Evolutionary conservation across 2,329 filamentous ascomycete genomes (phyloP), one percentile per base, ranked within the genome.

Genomic region (Nemania abortiva): DNA sequence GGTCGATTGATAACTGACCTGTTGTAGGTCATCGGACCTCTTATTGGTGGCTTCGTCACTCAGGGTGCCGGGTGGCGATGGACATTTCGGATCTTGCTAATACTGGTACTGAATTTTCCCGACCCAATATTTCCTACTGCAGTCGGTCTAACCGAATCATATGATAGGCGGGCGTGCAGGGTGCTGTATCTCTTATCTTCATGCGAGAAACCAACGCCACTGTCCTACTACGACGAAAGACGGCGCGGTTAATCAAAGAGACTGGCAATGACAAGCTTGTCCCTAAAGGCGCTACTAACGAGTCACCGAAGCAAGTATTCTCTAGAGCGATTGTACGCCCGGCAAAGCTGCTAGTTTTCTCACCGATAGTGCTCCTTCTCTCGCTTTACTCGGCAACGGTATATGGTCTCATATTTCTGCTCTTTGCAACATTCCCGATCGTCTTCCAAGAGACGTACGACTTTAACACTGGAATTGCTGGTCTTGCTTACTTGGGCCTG

Each of bases 51-150:
- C 5, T 81, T 79, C 54, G 71, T 79, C 0, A 74, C 74, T 10
- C 62, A 78, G 65, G 65, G 66, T 22, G 71, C 78, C 18, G 81
- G 84, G 6, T 88, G 86, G 86, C 81, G 85, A 27, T 88, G 86
- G 86, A 78, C 75, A 1, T 81, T 81, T 63, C 79, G 80, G 75
- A 70, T 82, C 24, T 72, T 81, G 24, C 68, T 75, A 3, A 81
- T 82, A 50, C 55, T 78, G n/a, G 80, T 81, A 75, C 73, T 39
- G 75, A 75, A 18, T 18, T 3, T 34, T 6, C 47, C n/a, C 5
- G 13, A 7, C 10, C n/a, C 3, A 0, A 27, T 34, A 1, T n/a
- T 18, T 31, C 24, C 7, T 6, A 22, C 4, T 20, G 2, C 15
- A 15, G n/a, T 37, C 6, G 0, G 15, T 50, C 58, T 57, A 53